phyloP scores from a whole-genome alignment of 2,329 filamentous ascomycete genomes.

The Alternaria arborescens region DNA sequence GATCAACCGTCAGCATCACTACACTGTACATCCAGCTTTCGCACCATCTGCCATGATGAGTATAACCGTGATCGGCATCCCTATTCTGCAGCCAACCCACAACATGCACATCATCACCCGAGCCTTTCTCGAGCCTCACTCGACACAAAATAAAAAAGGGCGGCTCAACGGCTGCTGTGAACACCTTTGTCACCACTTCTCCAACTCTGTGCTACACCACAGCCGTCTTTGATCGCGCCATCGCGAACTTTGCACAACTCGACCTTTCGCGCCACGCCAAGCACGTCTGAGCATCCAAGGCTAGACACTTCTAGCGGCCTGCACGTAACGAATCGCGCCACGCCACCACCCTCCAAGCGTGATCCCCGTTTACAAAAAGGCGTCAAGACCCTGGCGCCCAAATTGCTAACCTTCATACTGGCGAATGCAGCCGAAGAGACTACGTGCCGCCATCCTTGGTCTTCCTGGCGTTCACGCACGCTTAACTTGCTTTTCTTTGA shows the following conservation, averaged over 20 bases:
- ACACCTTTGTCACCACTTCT: conserved; percentile 15
- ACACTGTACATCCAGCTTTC: conserved; percentile 6
- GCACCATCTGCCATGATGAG: conserved; percentile 14
- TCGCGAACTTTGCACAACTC: conserved; percentile 42
- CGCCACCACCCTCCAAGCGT: conserved; percentile 28
- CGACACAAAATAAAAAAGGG: not conserved
- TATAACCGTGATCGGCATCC: conserved; percentile 22
- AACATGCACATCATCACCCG: no score
- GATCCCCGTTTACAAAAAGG: conserved; percentile 40
- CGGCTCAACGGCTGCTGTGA: conserved; percentile 24
- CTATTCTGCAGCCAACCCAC: conserved; percentile 9
- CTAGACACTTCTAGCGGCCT: conserved; percentile 34
- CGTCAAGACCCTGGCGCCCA: conserved; percentile 33
- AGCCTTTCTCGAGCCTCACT: not conserved
- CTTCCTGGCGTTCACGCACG: conserved; percentile 10
- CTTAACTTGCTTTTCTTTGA: conserved; percentile 17
- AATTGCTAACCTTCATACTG: conserved; percentile 12
- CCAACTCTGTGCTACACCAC: conserved; percentile 24
- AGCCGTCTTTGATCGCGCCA: conserved; percentile 23
- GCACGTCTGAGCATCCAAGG: conserved; percentile 32
- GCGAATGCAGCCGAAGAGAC: conserved; percentile 15
- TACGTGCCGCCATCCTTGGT: conserved; percentile 22
- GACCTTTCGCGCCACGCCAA: conserved; percentile 32
- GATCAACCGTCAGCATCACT: conserved; percentile 4
- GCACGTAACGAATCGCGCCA: conserved; percentile 31